Percentiles rank a stretch among this genome's conserved stretches.
These are phyloP conservation scores for Phaseolus coccineus DNA, from an alignment of 331 rosid species.

Conservation along the genomic window DNA sequence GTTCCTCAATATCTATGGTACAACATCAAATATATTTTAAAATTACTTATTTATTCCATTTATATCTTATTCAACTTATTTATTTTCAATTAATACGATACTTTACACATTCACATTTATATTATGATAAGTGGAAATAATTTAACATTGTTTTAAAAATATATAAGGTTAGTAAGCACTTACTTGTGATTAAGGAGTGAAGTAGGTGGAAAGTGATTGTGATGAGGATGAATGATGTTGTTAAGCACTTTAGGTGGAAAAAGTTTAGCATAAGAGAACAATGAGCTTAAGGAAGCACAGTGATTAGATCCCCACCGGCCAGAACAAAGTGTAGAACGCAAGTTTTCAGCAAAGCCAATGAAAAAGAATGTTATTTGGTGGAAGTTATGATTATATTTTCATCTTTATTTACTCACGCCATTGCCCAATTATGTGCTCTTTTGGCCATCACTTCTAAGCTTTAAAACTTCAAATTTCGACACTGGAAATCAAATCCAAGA, in stretches of 20 bases:
- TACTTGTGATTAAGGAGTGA: neutral
- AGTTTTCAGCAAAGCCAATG: slow-evolving; percentile 29
- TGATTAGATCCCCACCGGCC: slow-evolving; percentile 41
- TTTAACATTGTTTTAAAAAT: neutral
- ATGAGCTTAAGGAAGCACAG: slow-evolving; percentile 44
- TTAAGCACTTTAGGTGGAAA: neutral
- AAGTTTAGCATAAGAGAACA: neutral
- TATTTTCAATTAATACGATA: too few species aligned
- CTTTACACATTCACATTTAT: too few species aligned
- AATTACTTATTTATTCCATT: too few species aligned
- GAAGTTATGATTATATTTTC: slow-evolving; percentile 51
- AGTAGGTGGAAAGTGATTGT: slow-evolving; percentile 5
- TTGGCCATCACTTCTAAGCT: neutral
- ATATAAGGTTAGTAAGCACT: neutral
- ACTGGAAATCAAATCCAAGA: too few species aligned
- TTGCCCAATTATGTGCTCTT: neutral
- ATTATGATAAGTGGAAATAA: neutral
- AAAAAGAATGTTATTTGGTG: slow-evolving; percentile 48
- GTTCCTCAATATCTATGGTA: too few species aligned
- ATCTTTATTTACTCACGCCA: too few species aligned
- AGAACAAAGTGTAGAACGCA: slow-evolving; percentile 47
- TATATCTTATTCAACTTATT: too few species aligned
- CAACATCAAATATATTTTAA: too few species aligned
- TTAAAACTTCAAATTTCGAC: too few species aligned
- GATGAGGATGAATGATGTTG: slow-evolving; percentile 2